A percentile compares a stretch with the other conserved stretches of the same genome.
phyloP scores from a whole-genome alignment of 345 rosid species.

The Moricandia moricandioides region DNA sequence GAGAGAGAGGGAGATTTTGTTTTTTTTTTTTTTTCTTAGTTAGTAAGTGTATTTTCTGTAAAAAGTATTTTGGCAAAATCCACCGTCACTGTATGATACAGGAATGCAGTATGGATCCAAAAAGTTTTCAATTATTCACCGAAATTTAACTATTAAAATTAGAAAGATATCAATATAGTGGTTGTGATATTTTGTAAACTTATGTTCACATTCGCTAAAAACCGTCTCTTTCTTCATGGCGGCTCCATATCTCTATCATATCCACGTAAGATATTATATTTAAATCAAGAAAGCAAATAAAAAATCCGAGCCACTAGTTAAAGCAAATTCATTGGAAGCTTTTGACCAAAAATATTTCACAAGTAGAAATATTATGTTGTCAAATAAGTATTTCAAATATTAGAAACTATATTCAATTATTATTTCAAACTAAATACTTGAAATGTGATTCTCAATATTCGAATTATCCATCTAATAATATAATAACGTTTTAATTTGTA shows the following conservation, averaged over 20 bases:
- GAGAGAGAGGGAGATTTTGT: too few relatives aligned
- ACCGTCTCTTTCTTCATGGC: not conserved
- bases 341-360: not conserved
- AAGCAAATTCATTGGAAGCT: not conserved
- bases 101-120: not conserved
- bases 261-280: not conserved
- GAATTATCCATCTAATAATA: not conserved
- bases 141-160: not conserved
- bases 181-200: conserved; percentile 2
- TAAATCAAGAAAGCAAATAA: not conserved
- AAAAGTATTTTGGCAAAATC: not conserved
- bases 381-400: not conserved
- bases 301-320: conserved; percentile 14
- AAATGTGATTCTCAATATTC: not conserved
- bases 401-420: not conserved
- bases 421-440: not conserved
- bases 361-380: not conserved
- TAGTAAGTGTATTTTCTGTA: too few relatives aligned
- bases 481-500: not conserved
- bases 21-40: too few relatives aligned
- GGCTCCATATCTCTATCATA: conserved; percentile 13
- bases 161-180: conserved; percentile 4
- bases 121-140: conserved; percentile 16
- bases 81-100: not conserved
- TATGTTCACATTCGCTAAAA: conserved; percentile 23